phyloP scores from a whole-genome alignment of 2,329 filamentous ascomycete genomes.

The Pestalotiopsis fici region DNA sequence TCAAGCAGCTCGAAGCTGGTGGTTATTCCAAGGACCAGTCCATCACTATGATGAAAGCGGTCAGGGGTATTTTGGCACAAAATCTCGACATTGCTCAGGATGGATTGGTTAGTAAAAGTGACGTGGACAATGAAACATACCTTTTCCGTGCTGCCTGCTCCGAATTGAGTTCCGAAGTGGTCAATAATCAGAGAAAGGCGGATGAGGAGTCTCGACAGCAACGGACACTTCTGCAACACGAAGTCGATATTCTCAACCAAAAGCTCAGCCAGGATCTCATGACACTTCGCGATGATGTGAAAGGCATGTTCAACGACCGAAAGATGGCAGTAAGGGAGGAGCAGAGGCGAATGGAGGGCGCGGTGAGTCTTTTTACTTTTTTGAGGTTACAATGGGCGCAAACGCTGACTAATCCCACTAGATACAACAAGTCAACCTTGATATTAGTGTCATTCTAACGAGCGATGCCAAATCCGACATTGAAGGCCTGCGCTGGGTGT shows the following conservation, averaged over 20 bases:
- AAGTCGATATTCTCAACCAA: slow-evolving; percentile 90
- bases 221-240: slow-evolving; percentile 84
- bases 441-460: slow-evolving; percentile 87
- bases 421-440: slow-evolving; percentile 95
- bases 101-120: slow-evolving; percentile 83
- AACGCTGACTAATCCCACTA: slow-evolving; percentile 29
- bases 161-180: slow-evolving; percentile 85
- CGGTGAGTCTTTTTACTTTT: slow-evolving; percentile 48
- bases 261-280: slow-evolving; percentile 80
- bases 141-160: slow-evolving; percentile 92
- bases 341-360: slow-evolving; percentile 80
- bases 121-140: slow-evolving; percentile 94
- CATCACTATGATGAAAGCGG: slow-evolving; percentile 88
- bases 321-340: slow-evolving; percentile 91
- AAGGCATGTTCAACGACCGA: slow-evolving; percentile 93
- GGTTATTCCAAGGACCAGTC: slow-evolving; percentile 76
- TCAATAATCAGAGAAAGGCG: slow-evolving; percentile 72
- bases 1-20: slow-evolving; percentile 72
- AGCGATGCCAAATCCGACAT: slow-evolving; percentile 92
- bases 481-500: slow-evolving; percentile 86
- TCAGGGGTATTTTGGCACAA: slow-evolving; percentile 72
- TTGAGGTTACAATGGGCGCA: background rate
- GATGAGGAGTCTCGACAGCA: slow-evolving; percentile 83
- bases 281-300: slow-evolving; percentile 85
- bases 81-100: slow-evolving; percentile 82